Percentiles rank a stretch among this genome's conserved stretches.
phyloP scores from a whole-genome alignment of 169 alveolate genomes.

The Cryptosporidium sp. region DNA sequence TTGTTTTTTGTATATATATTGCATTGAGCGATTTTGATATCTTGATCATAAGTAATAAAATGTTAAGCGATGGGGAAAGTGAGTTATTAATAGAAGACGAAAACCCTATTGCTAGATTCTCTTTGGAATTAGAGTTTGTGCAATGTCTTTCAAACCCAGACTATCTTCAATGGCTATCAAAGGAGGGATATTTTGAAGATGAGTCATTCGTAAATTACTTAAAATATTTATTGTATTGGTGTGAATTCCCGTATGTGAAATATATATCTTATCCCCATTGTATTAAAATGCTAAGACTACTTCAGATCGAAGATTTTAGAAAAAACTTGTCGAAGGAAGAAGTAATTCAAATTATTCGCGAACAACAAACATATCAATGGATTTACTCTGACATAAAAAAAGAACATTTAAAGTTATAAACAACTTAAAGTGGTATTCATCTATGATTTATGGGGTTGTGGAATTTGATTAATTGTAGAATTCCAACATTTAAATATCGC shows the following conservation, averaged over 20 bases:
- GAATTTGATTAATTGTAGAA: too few species aligned
- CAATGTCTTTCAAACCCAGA: conserved; percentile 75
- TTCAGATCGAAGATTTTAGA: conserved; percentile 66
- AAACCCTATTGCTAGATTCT: conserved; percentile 36
- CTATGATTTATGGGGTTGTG: neutral
- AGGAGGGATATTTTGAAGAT: conserved; percentile 71
- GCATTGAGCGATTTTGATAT: neutral
- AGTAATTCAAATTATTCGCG: conserved; percentile 55
- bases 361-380: conserved; percentile 70
- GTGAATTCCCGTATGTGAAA: conserved; percentile 55
- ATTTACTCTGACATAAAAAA: conserved; percentile 32
- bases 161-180: conserved; percentile 70
- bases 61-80: neutral
- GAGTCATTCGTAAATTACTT: conserved; percentile 71
- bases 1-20: neutral
- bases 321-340: conserved; percentile 53
- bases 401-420: conserved; percentile 14
- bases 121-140: conserved; percentile 74
- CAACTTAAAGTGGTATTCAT: too few species aligned
- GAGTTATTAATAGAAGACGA: conserved; percentile 17
- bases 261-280: conserved; percentile 77
- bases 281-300: conserved; percentile 56
- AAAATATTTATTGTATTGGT: conserved; percentile 71
- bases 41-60: neutral
- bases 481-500: neutral